Base-by-base conservation (phyloP, 169 alveolate genomes). In the Cytauxzoon felis region DNA sequence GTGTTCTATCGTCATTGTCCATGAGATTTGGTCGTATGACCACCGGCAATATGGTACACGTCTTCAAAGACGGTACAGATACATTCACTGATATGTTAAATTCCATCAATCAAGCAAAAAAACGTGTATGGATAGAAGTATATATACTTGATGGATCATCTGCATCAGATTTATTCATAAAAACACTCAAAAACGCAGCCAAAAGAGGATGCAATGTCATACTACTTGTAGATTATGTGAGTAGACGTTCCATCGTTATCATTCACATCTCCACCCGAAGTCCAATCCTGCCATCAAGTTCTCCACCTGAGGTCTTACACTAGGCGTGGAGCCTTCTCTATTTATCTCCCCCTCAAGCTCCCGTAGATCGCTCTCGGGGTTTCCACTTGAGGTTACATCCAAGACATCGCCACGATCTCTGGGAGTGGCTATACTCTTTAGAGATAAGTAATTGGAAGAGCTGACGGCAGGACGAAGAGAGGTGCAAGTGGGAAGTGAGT, bases 81-180 rank as follows among this genome's bases (percentile, higher is more conserved):
- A 51, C 84, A 1, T 43, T 61, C 6, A 18, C 29, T 19, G 72
- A 73, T 30, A 73, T 73, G 84, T 34, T 73, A 8, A 27, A 41
- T 16, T 64, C 60, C 11, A 61, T 73, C n/a, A 82, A 89, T 26
- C 54, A 45, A 24, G 88, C 93, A 23, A 87, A 80, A 68, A 62
- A 83, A 40, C 71, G 90, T 18, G 87, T 89, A 1, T 84, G 91
- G 91, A 53, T 89, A 68, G 94, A 89, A 60, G 75, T 87, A n/a
- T 89, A 89, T 72, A 89, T 87, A n/a, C 84, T 89, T 62, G 94
- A 89, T 57, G 91, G 87, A 38, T 87, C 93, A 0, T 75, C 81
- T 9, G 64, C 76, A 27, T 91, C 91, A 9, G 83, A 79, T 32
- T 48, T 54, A 27, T 82, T 89, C 36, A 75, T 82, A 3, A 75